Evolutionary conservation across 768 basidiomycete genomes (phyloP), one percentile per base, ranked within the genome.

Genomic region (Rhizopogon sp.): DNA sequence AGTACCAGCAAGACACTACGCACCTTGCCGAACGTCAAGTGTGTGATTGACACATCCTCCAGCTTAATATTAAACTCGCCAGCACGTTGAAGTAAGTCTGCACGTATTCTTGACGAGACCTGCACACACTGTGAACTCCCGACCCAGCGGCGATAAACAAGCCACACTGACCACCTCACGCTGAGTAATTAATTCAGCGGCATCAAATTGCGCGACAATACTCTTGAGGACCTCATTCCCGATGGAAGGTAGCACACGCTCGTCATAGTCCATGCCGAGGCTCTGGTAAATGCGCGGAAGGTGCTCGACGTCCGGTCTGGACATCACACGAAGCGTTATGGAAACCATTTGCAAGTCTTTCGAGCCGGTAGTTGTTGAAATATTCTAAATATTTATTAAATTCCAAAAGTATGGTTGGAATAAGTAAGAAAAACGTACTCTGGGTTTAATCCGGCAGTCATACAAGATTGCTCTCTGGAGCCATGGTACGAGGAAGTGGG

Each of bases 331-430:
- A 50, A 98, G 81, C 0, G 96, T 98, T 52, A 99, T 87, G 35
- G 95, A 90, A 54, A 99, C 92, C 93, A 98, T 98, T 73, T 98
- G 96, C 73, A 99, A 75, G 70, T 99, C 94, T 69, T 98, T 98
- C 9, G 95, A 98, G 35, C 97, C 97, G 22, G 97, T 98, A 2
- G 91, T 97, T 2, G 97, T 98, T n/a, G 91, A 94, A 54, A 98
- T 98, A 66, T 97, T 97, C 92, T 96, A 59, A 4, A 57, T 16
- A 50, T 49, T 41, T 13, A n/a, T 59, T 43, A 60, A 59, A 31
- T 8, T 14, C 33, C 1, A 16, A 29, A 50, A 47, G 39, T 1
- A 45, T 59, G 4, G 28, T 39, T 37, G 31, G 53, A 47, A 43
- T 20, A 44, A 20, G 39, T 13, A 13, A 35, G 20, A 46, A 41